Base-by-base conservation (phyloP, 371 early-diverging fungal species). In the Mucor circinelloides region DNA sequence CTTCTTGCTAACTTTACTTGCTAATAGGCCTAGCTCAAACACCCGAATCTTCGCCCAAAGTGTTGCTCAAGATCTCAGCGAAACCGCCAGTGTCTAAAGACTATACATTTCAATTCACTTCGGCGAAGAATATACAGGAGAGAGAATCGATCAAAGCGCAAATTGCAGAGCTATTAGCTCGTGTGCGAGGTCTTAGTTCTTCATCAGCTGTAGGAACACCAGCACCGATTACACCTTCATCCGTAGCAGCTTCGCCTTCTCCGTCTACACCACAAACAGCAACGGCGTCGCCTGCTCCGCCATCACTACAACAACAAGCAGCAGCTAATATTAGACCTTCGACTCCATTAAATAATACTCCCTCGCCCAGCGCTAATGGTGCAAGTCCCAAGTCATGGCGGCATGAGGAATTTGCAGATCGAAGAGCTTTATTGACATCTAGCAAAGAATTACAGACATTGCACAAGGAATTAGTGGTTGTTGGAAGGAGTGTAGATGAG, bases 391-490 rank as follows among this genome's bases (percentile, higher is more conserved):
- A 72, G 38, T 56, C 68, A 15, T 74, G 71, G 75, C 75, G 71
- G 71, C 82, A 76, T 0, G 84, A 85, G 46, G 87, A 86, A 42
- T 85, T 93, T 44, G 81, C 85, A 54, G 74, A 86, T 9, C 78
- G 95, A 31, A 82, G 81, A 57, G 81, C 83, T 2, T 78, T 94
- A 9, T 70, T 96, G 31, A 77, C 87, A 0, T 84, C 89, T 17
- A 90, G 90, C 66, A 72, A 79, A 70, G 94, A 93, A 6, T 77
- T 95, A 7, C 85, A 87, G 19, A 82, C 80, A 27, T 77, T 95
- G 25, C 95, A 95, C 77, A 84, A 80, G 67, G 93, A 91, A n/a
- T 76, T 97, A 40, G 96, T 96, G 5, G 76, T 94, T 27, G 73
- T 82, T 0, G 91, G 91, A 8, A 81, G 70, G 32, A 85, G 85